Base-by-base conservation (phyloP, 2,329 filamentous ascomycete genomes). In the Pestalotiopsis sp. region DNA sequence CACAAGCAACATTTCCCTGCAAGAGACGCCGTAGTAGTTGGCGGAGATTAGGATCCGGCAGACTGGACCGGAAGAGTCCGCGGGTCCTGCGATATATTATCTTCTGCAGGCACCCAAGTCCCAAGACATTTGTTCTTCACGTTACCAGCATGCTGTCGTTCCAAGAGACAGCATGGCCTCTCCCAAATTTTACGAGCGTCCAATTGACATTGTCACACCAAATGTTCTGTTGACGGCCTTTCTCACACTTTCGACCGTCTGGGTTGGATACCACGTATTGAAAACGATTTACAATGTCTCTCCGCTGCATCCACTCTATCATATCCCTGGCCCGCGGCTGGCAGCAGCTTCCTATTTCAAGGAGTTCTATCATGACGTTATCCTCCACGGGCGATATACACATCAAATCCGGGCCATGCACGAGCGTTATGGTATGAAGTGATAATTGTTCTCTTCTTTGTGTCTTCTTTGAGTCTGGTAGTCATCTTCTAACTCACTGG, bases 291-390 rank as follows among this genome's bases (percentile, higher is more conserved):
- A 74, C 65, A 75, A 75, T 56, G 57, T 74, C 27, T 75, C 73
- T 12, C 72, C 72, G 1, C 65, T 72, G 5, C 73, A 75, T 38
- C 69, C 73, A 12, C 70, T 75, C 4, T 66, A 67, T 31, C 41
- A 52, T 6, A 73, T 75, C 36, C 74, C 74, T 9, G 74, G 74
- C 0, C 73, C 74, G 4, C 72, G 68, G 45, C 9, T 72, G 11
- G 74, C 72, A 4, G 71, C 71, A 11, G 27, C 59, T 20, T 70
- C 65, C 11, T 74, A 72, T 66, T 17, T 69, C 4, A 72, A 74
- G 57, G 74, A 75, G 58, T 66, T 58, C 2, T 75, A 72, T 56
- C 73, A 72, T 36, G 74, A 75, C 60, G 70, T 68, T 60, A 68
- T 67, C 57, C 59, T 70, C 1, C 31, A 61, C 1, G 74, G 74